Base-by-base conservation (phyloP, 257 asterid species). In the Jaltomata sinuosa region DNA sequence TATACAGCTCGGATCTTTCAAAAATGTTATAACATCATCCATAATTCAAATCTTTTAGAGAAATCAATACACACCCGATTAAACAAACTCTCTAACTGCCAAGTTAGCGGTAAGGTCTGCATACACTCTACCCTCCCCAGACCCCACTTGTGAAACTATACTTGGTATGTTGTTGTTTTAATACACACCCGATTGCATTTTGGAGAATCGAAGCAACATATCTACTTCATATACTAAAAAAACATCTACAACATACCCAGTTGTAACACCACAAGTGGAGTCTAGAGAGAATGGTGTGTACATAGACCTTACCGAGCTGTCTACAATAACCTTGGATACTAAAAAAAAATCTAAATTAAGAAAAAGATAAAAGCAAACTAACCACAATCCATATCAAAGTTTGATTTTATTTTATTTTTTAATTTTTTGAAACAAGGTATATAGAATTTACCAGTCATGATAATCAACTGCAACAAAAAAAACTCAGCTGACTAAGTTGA, bases 401-500 rank as follows among this genome's bases (percentile, higher is more conserved):
- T 3, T 34, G 3, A 10, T 6, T 5, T 34, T n/a, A n/a, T 65
- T 65, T 1, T 14, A 2, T 12, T 5, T 32, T 32, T 32, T 32
- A 32, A 32, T 32, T 36, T 36, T 14, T 2, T 14, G 15, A 21
- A 21, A 40, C 2, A 36, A 69, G 3, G 21, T 71, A 0, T 71
- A 0, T 74, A 7, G 11, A 76, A 29, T 76, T 15, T 76, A 27
- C 81, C 81, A 76, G 19, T 76, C 81, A 76, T 11, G 27, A 49
- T 49, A 76, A 76, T 76, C 81, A 76, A 76, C 81, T 76, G 81
- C 27, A 27, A 47, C 62, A 49, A 3, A 8, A 8, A 21, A 76
- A 76, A 27, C 14, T 3, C 81, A 76, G 81, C 11, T 76, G 81
- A 76, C 81, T 76, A 76, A 76, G 81, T 76, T 76, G 81, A 76